Evolutionary conservation across 2,329 filamentous ascomycete species (phyloP).

Genomic region (Cladorrhinum sp.): DNA sequence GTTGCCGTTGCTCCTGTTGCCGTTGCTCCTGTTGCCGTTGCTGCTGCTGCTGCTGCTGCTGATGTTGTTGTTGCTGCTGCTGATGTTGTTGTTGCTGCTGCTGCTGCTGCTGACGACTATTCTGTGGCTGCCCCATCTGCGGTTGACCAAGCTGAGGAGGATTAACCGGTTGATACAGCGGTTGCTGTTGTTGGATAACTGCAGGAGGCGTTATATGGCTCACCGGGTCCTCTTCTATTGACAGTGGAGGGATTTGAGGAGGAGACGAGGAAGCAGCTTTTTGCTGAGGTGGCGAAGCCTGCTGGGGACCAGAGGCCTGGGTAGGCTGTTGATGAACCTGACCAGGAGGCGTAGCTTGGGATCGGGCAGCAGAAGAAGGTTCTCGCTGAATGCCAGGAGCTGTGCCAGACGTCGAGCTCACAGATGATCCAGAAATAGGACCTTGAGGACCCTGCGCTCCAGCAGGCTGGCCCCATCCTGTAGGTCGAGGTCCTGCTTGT

Average conservation of each 20-base stretch:
- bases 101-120: neutral
- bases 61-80: neutral
- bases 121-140: neutral
- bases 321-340: neutral
- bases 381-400: constrained; percentile 2
- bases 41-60: neutral
- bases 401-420: neutral
- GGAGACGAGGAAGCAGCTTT: neutral
- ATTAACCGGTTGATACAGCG: neutral
- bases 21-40: neutral
- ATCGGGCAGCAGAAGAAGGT: constrained; percentile 3
- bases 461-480: neutral
- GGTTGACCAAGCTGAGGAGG: neutral
- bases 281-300: neutral
- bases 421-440: neutral
- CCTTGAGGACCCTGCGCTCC: neutral
- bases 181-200: neutral
- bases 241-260: neutral
- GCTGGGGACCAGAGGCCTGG: neutral
- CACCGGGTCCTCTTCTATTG: neutral
- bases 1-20: neutral
- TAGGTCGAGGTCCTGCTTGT: neutral
- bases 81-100: neutral
- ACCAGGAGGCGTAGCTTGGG: neutral
- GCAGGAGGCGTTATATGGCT: neutral